Conservation (phyloP, 176 grass and related monocot genomes). For the Carex parvula region DNA sequence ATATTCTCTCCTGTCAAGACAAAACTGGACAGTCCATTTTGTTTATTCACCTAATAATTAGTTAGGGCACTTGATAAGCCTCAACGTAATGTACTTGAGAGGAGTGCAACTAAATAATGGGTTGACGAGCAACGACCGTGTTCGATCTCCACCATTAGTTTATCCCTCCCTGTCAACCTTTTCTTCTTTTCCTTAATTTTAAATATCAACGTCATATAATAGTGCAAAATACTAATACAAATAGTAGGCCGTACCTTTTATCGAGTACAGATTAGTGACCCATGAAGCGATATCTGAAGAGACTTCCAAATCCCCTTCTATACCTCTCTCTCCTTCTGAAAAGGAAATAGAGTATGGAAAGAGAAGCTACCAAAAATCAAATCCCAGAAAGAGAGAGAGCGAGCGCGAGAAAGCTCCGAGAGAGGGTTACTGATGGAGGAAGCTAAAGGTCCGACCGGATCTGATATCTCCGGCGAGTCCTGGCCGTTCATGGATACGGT, state of each 20-base stretch:
- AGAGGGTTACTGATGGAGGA: slow-evolving; percentile 24
- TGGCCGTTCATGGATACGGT: slow-evolving; percentile 47
- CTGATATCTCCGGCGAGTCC: slow-evolving; percentile 22
- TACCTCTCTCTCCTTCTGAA: not conserved
- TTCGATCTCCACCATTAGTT: slow-evolving; percentile 17
- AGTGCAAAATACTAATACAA: slow-evolving; percentile 12
- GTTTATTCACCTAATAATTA: not conserved
- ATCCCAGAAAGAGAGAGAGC: slow-evolving; percentile 3
- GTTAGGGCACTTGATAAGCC: not conserved
- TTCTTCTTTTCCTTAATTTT: not conserved
- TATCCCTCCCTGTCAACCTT: slow-evolving; percentile 9
- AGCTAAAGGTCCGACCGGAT: slow-evolving; percentile 20
- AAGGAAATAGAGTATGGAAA: not conserved
- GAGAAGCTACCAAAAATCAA: slow-evolving; percentile 22
- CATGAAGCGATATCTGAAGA: slow-evolving; percentile 23
- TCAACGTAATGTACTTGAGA: not conserved
- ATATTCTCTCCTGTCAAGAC: not conserved
- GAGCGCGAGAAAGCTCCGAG: not conserved
- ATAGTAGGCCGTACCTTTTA: slow-evolving; percentile 17
- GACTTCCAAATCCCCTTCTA: slow-evolving; percentile 24
- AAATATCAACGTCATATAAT: not conserved
- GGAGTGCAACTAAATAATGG: not conserved
- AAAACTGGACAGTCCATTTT: not conserved
- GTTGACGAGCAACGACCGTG: slow-evolving; percentile 13
- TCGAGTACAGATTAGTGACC: slow-evolving; percentile 26